Evolutionary conservation across 2,329 filamentous ascomycete species (phyloP), one percentile per base, ranked within the genome.

Genomic region (Dendrostoma leiphaemia): DNA sequence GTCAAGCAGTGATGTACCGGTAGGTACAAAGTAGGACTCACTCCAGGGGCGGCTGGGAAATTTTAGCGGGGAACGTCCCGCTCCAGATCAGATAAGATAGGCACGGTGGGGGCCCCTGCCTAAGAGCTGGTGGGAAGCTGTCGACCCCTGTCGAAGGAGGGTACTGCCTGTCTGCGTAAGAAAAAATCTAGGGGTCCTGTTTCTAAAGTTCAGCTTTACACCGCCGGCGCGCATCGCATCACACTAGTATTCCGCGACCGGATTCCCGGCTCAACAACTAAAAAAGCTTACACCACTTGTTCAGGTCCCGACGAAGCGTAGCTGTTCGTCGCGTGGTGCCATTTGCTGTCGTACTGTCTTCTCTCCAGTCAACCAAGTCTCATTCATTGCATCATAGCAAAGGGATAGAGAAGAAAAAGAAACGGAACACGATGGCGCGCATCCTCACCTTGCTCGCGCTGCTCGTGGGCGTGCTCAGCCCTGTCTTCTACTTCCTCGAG

Each of bases 401-500:
- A 26, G 13, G 4, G 7, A 43, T 4, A 35, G 3, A 26, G 12
- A 12, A 34, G 7, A 38, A 43, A 24, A 28, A 17, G 35, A n/a
- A 32, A 47, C 5, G 17, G 34, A n/a, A 31, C 26, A 21, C 2
- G 19, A 58, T 56, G 54, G 59, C 59, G 61, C 69, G 69, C 53
- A 66, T 77, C 56, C 70, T 83, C 59, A 75, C 71, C 59, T 66
- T 81, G 60, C 63, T 85, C 58, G 78, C 77, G 47, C 63, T 84
- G 51, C 62, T 84, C 44, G 70, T 84, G 48, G 83, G 77, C 52
- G 63, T 84, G 59, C 67, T 86, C 51, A 72, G 77, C 12, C 76
- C 79, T 7, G 61, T 84, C 51, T 73, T 79, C 63, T 81, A 80
- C 70, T 63, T 79, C 56, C 67, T 84, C 37, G 83, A 88, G 69